phyloP scores from a whole-genome alignment of 306 rosid species.

The Citrullus colocynthis region DNA sequence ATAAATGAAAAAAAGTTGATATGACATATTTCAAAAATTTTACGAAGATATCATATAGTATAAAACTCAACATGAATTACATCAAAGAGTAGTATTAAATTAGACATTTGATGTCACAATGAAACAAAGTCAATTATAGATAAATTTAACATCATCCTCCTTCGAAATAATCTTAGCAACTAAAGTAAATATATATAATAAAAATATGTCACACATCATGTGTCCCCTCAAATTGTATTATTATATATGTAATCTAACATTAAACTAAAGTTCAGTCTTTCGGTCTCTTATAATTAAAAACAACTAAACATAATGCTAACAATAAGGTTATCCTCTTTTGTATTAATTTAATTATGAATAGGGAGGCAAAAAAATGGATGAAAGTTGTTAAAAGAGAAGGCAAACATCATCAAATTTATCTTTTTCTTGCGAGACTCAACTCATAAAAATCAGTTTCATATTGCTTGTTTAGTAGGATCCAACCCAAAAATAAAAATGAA shows the following conservation, averaged over 20 bases:
- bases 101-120: too few relatives aligned
- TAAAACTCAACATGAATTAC: not conserved
- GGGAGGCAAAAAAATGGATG: not conserved
- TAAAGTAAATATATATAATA: too few relatives aligned
- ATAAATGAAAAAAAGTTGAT: too few relatives aligned
- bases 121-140: too few relatives aligned
- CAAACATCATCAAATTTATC: not conserved
- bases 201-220: too few relatives aligned
- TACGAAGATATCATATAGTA: not conserved
- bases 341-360: not conserved
- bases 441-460: not conserved
- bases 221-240: too few relatives aligned
- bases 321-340: not conserved
- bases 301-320: not conserved
- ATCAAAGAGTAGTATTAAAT: too few relatives aligned
- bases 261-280: too few relatives aligned
- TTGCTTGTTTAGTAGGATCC: conserved; percentile 1
- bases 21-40: not conserved
- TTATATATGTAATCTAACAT: too few relatives aligned
- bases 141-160: too few relatives aligned
- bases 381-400: not conserved
- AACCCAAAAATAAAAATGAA: not conserved
- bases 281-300: too few relatives aligned
- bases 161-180: too few relatives aligned
- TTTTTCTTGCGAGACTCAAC: not conserved